phyloP scores from a whole-genome alignment of 75 land plant genomes.

The Pinus taeda region DNA sequence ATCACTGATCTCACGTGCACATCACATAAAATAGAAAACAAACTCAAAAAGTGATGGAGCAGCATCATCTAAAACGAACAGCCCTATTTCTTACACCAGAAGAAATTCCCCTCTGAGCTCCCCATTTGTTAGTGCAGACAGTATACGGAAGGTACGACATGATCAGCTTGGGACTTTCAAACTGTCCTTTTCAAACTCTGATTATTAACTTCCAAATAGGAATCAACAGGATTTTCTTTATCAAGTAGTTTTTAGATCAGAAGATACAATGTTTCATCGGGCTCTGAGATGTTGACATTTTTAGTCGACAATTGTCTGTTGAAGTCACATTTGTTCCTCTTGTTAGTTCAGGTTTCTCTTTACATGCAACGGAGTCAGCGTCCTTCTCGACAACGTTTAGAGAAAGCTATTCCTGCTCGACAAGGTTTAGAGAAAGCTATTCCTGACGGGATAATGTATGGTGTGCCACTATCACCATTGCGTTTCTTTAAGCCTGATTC shows the following conservation, averaged over 20 bases:
- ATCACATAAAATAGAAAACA: constrained; percentile 68
- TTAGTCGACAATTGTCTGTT: background rate
- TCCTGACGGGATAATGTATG: constrained; percentile 55
- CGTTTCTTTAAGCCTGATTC: constrained; percentile 64
- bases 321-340: background rate
- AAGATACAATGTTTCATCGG: background rate
- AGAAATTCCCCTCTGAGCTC: constrained; percentile 82
- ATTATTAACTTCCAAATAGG: background rate
- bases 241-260: background rate
- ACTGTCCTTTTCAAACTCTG: constrained; percentile 1
- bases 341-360: constrained; percentile 45
- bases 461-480: constrained; percentile 61
- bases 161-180: background rate
- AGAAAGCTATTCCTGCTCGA: constrained; percentile 64
- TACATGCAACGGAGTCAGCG: constrained; percentile 38
- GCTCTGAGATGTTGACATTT: background rate
- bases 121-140: constrained; percentile 81
- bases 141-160: constrained; percentile 63
- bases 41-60: constrained; percentile 74
- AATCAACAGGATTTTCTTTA: background rate
- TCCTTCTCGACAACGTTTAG: constrained; percentile 50
- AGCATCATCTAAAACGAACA: constrained; percentile 69
- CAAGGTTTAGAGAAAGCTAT: constrained; percentile 58
- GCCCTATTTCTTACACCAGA: constrained; percentile 74
- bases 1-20: constrained; percentile 77